phyloP scores from a whole-genome alignment of 345 rosid species.

The Balakata baccata region DNA sequence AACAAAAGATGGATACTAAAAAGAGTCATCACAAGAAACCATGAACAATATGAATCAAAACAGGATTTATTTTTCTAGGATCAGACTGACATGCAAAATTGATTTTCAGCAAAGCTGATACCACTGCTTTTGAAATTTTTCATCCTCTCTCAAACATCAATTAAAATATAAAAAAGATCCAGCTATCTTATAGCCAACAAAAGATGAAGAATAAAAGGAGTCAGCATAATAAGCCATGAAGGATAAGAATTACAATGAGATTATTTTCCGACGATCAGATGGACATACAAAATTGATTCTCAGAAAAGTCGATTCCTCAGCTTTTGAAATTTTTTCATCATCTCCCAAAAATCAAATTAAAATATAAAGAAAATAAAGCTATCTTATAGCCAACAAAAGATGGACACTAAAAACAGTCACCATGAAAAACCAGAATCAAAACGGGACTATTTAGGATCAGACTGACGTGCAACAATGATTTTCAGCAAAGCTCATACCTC shows the following conservation, averaged over 20 bases:
- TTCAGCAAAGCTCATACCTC: conserved; percentile 23
- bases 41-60: too few relatives aligned
- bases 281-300: conserved; percentile 51
- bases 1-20: background rate
- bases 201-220: too few relatives aligned
- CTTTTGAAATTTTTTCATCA: conserved; percentile 26
- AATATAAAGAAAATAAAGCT: too few relatives aligned
- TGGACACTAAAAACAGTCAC: background rate
- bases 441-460: conserved; percentile 19
- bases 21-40: background rate
- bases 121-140: too few relatives aligned
- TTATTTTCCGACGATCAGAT: conserved; percentile 37
- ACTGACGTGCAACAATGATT: conserved; percentile 31
- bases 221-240: too few relatives aligned
- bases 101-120: too few relatives aligned
- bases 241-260: background rate
- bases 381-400: background rate
- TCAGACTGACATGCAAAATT: too few relatives aligned
- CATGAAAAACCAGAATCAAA: too few relatives aligned
- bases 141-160: too few relatives aligned
- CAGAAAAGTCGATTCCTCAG: conserved; percentile 36
- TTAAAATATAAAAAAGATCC: too few relatives aligned
- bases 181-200: too few relatives aligned
- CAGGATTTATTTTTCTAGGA: too few relatives aligned
- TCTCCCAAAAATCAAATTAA: conserved; percentile 18